Percentiles rank a stretch among this genome's conserved stretches.
Conservation (phyloP, 1,139 yeast genomes). For the Debaryomycetaceae sp. region DNA sequence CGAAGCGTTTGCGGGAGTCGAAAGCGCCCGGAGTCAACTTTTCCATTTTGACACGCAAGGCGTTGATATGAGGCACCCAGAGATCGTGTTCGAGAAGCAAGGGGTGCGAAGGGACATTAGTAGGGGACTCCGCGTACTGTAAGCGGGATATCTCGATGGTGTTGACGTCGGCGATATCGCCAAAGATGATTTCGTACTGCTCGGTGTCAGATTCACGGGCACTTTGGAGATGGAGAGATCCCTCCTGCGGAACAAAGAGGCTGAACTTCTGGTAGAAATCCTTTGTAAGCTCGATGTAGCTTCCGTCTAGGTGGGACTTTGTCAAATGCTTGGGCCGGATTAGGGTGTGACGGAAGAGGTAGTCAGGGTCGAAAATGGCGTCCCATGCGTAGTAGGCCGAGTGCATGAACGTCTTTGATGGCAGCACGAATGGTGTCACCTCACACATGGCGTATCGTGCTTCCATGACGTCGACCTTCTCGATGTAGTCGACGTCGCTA, state of each 20-base stretch:
- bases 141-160: slow-evolving; percentile 21
- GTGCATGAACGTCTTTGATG: slow-evolving; percentile 15
- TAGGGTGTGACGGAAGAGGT: slow-evolving; percentile 28
- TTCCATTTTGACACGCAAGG: slow-evolving; percentile 39
- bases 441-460: slow-evolving; percentile 28
- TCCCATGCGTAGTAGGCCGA: slow-evolving; percentile 36
- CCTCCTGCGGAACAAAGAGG: slow-evolving; percentile 14
- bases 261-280: slow-evolving; percentile 29
- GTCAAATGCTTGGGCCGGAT: slow-evolving; percentile 32
- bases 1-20: slow-evolving; percentile 24
- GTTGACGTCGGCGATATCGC: slow-evolving; percentile 24
- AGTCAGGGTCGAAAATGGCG: slow-evolving; percentile 40
- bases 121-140: slow-evolving; percentile 9
- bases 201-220: slow-evolving; percentile 25
- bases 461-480: slow-evolving; percentile 18
- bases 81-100: slow-evolving; percentile 19
- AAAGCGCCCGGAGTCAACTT: slow-evolving; percentile 26
- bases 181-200: slow-evolving; percentile 29
- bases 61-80: slow-evolving; percentile 34
- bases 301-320: slow-evolving; percentile 18
- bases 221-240: slow-evolving; percentile 17
- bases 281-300: slow-evolving; percentile 29
- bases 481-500: slow-evolving; percentile 8
- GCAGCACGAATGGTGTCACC: slow-evolving; percentile 22
- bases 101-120: slow-evolving; percentile 7